Base-by-base conservation (phyloP, 75 land plant genomes). In the Azolla pinnata region DNA sequence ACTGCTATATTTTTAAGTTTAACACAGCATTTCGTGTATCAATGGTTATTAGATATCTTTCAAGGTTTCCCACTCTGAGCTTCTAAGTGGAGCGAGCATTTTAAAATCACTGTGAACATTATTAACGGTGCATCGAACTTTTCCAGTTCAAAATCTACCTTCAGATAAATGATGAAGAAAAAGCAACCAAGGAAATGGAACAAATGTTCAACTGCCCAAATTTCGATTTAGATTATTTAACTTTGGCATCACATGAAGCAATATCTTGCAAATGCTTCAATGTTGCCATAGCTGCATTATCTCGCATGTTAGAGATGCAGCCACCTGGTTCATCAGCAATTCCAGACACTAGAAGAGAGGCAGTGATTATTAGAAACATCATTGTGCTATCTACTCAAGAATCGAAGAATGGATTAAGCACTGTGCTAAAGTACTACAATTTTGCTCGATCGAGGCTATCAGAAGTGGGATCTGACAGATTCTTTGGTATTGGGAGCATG, bases 171-270 rank as follows among this genome's bases (percentile, higher is more conserved):
- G 79, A 85, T 34, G 74, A 79, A 49, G 51, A 49, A 0, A 64
- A 57, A 10, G 96, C 97, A 44, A 63, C 65, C 32, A 64, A 73
- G 59, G 81, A 88, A 57, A 46, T 88, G 20, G 76, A 85, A 72
- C 58, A 78, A 44, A 82, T 92, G 89, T 8, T 74, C 27, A 67
- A 59, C 35, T 85, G 84, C 65, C 45, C 74, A 0, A 96, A 92
- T 46, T 88, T 92, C 64, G 78, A 80, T 21, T 71, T 90, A 0
- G 90, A 88, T 19, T 88, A 79, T 74, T 75, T 92, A 33, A 79
- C 82, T 35, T 81, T 92, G 1, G 77, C 90, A 16, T 79, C 86
- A 30, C 96, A 88, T 65, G 97, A 92, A 67, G 93, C 97, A 60
- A 67, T 88, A 29, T 79, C 92, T 30, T 80, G 72, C 53, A 69